Conservation (phyloP, 2,329 filamentous ascomycete species). For the Tricladium varicosporioides region DNA sequence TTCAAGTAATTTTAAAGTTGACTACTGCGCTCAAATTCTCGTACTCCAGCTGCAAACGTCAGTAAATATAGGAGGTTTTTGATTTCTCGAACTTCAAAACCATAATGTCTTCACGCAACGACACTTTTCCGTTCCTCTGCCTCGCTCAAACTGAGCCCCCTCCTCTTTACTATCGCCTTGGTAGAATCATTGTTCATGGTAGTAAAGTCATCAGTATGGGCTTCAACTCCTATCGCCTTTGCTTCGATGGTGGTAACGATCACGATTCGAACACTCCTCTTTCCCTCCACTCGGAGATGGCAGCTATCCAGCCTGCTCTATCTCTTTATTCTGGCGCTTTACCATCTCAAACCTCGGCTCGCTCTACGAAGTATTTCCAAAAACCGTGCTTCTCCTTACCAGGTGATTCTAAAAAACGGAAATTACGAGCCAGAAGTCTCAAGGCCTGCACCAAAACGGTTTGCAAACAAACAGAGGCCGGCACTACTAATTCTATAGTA, state of each 20-base stretch:
- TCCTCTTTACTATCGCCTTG: conserved; percentile 49
- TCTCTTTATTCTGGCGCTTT: conserved; percentile 41
- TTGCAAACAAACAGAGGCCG: conserved; percentile 19
- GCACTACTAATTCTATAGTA: conserved; percentile 37
- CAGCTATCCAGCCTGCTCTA: conserved; percentile 51
- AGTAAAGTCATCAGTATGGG: conserved; percentile 52
- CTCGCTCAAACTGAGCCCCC: conserved; percentile 50
- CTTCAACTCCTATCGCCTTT: conserved; percentile 48
- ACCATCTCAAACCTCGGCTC: conserved; percentile 35
- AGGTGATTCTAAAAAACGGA: conserved; percentile 46
- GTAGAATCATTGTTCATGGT: conserved; percentile 49
- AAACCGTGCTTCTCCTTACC: conserved; percentile 50
- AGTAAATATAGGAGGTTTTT: not conserved
- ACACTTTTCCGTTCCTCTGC: conserved; percentile 49
- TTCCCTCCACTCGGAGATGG: conserved; percentile 55
- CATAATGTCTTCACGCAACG: conserved; percentile 34
- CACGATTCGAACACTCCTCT: conserved; percentile 42
- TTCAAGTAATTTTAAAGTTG: no score
- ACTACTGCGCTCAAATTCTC: no score
- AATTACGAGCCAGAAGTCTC: conserved; percentile 42
- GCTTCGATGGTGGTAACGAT: conserved; percentile 46
- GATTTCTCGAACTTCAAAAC: not conserved
- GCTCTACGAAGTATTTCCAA: conserved; percentile 41
- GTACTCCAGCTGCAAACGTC: no score
- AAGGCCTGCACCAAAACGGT: conserved; percentile 42